Base-by-base conservation (phyloP, 192 early-diverging fungal genomes). In the Backusella australiensis region DNA sequence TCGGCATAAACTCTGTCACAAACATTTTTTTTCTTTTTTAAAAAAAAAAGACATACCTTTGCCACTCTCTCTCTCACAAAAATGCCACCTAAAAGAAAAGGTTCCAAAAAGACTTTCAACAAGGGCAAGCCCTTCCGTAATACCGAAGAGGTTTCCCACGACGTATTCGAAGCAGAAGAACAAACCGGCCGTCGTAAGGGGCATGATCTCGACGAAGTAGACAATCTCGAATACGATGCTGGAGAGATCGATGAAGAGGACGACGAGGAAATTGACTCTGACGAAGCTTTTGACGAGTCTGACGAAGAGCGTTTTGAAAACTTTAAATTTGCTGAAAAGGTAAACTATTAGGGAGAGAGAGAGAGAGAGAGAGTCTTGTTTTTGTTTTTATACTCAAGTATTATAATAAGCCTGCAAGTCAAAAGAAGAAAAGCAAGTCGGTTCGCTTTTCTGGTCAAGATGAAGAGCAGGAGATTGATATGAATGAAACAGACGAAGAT, bases 211-310 rank as follows among this genome's bases (percentile, higher is more conserved):
- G 91, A 93, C 69, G 81, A 86, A 49, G 87, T 91, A 44, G 89
- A 89, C 14, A 90, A 90, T 74, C 86, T 89, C 63, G 90, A 93
- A 73, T 95, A 93, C 81, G 87, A 94, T 69, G 87, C 89, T 6
- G 93, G 91, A 42, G 83, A 88, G 29, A 94, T 98, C 41, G 89
- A 93, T 29, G 85, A 89, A 5, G 95, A 96, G 71, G 95, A 98
- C 78, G 96, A 98, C 77, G 96, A 98, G 77, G 96, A 97, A 71
- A 96, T 97, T 65, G 91, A 93, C 41, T 94, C 95, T 49, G 96
- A 98, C 75, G 94, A 92, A 34, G 96, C 96, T 6, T 97, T 97
- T 84, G 88, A 95, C 67, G 91, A 91, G 15, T 86, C 85, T 56
- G 96, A 97, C 73, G 95, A 96, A 67, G 93, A 96, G 67, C 82